phyloP scores from a whole-genome alignment of 441 rosid genomes.

The Flueggea neowawraea region DNA sequence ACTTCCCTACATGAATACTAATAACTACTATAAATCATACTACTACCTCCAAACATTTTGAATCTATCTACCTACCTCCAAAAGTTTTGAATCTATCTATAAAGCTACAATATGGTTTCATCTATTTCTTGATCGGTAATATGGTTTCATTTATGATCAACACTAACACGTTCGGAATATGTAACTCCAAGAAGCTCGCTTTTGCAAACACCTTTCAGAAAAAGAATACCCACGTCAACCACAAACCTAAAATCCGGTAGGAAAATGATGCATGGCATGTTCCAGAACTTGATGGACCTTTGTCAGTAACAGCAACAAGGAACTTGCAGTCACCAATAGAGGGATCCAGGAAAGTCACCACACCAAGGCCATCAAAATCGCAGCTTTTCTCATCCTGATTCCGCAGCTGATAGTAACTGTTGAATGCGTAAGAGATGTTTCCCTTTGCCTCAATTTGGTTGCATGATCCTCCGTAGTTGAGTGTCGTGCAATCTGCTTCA shows the following conservation, averaged over 20 bases:
- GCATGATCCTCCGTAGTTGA: slow-evolving; percentile 84
- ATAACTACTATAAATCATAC: too few species aligned
- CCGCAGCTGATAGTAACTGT: slow-evolving; percentile 88
- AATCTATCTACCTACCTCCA: too few species aligned
- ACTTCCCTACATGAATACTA: too few species aligned
- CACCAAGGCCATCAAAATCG: slow-evolving; percentile 82
- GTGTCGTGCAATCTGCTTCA: slow-evolving; percentile 90
- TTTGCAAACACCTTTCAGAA: slow-evolving; percentile 28
- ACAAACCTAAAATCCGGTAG: slow-evolving; percentile 29
- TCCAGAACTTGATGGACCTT: slow-evolving; percentile 24
- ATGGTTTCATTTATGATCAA: too few species aligned
- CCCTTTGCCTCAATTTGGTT: slow-evolving; percentile 80
- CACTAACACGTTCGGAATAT: too few species aligned
- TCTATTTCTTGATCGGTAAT: too few species aligned
- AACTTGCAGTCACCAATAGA: slow-evolving; percentile 86
- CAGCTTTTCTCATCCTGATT: slow-evolving; percentile 77
- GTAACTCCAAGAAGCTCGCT: slow-evolving; percentile 19
- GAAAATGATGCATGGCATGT: slow-evolving; percentile 23
- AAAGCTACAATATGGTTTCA: too few species aligned
- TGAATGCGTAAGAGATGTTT: slow-evolving; percentile 87
- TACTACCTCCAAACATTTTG: too few species aligned
- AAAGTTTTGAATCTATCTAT: too few species aligned
- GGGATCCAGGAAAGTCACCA: slow-evolving; percentile 82
- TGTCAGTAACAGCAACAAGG: slow-evolving; percentile 82
- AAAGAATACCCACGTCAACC: slow-evolving; percentile 34